These are phyloP conservation scores for Aspergillus neotritici DNA, from an alignment of 2,329 filamentous ascomycete species.

Conservation along the genomic window DNA sequence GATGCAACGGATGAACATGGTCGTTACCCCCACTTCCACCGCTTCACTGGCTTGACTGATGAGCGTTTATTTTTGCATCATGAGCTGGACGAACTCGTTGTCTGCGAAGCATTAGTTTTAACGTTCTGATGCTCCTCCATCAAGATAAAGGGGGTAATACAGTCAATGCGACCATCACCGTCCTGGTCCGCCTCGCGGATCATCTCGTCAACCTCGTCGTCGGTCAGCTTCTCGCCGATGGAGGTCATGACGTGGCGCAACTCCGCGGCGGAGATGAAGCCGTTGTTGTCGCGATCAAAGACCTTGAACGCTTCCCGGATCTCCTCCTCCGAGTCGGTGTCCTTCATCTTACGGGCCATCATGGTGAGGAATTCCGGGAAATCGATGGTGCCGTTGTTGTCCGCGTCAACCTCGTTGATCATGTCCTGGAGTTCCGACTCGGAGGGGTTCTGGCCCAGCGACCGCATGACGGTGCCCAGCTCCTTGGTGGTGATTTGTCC, in stretches of 20 bases:
- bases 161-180: constrained; percentile 82
- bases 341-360: constrained; percentile 95
- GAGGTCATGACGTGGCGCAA: constrained; percentile 88
- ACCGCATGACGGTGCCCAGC: constrained; percentile 84
- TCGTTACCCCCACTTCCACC: too few species aligned
- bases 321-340: constrained; percentile 85
- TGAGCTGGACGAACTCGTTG: constrained; percentile 89
- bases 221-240: constrained; percentile 84
- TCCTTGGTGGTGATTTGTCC: constrained; percentile 91
- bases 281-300: constrained; percentile 87
- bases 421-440: constrained; percentile 88
- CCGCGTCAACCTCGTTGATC: constrained; percentile 89
- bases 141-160: constrained; percentile 43
- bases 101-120: constrained; percentile 48
- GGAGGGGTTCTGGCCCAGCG: constrained; percentile 81
- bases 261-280: constrained; percentile 83
- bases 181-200: constrained; percentile 88
- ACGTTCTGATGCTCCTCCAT: neutral
- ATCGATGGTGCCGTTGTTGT: constrained; percentile 90
- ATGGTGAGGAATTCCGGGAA: constrained; percentile 88
- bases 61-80: constrained; percentile 80
- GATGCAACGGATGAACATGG: constrained; percentile 13
- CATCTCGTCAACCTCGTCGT: constrained; percentile 90
- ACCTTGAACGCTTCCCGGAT: constrained; percentile 87
- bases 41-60: neutral